These are phyloP conservation scores for Solanum boliviense DNA, from an alignment of 257 asterid species.

Conservation along the genomic window DNA sequence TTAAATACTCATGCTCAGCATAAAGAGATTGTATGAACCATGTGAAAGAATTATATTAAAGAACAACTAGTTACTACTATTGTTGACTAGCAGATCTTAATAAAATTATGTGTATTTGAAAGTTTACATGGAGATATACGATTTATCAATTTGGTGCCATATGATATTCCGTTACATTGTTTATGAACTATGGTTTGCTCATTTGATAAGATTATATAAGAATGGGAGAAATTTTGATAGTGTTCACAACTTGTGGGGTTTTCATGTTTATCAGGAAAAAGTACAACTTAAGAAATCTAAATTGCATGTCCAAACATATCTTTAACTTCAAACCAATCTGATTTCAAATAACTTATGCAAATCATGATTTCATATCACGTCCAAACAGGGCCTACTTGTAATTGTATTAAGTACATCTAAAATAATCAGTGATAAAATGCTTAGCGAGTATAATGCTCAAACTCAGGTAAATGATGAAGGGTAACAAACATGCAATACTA, in stretches of 20 bases:
- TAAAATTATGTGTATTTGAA: neutral
- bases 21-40: neutral
- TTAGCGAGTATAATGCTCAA: neutral
- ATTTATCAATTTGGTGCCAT: neutral
- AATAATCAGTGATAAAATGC: neutral
- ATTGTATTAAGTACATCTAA: neutral
- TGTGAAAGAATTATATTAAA: neutral
- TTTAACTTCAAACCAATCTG: neutral
- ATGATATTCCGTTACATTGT: neutral
- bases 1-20: neutral
- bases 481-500: neutral
- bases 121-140: neutral
- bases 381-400: neutral
- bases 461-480: neutral
- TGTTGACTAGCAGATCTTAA: neutral
- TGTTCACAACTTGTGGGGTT: neutral
- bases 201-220: neutral
- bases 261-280: neutral
- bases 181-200: neutral
- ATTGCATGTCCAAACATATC: neutral
- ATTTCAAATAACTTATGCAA: neutral
- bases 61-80: neutral
- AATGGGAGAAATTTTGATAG: neutral
- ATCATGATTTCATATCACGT: neutral
- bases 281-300: neutral